A percentile compares a stretch with the other conserved stretches of the same genome.
These are phyloP conservation scores for Ophiostoma australiae DNA, from an alignment of 2,329 filamentous ascomycete genomes.

Conservation along the genomic window DNA sequence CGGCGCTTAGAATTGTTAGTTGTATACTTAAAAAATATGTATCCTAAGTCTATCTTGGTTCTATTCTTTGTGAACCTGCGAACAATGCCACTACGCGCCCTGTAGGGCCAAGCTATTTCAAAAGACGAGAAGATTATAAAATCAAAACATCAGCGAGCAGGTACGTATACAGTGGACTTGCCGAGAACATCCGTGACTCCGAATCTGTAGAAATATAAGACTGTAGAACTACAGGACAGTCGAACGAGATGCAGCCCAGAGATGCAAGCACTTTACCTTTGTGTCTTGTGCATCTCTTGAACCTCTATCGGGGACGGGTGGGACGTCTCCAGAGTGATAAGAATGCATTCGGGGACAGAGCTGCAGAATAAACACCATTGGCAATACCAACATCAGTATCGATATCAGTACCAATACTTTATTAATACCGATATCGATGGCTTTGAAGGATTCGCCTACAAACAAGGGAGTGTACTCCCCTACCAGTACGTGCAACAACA, in stretches of 20 bases:
- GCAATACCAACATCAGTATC: background rate
- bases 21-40: too few relatives aligned
- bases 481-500: background rate
- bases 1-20: background rate
- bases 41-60: background rate
- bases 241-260: background rate
- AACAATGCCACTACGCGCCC: background rate
- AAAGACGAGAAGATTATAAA: background rate
- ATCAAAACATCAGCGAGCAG: too few relatives aligned
- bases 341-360: background rate
- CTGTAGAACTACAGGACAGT: background rate
- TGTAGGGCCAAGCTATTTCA: background rate
- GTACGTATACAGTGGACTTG: background rate
- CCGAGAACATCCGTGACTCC: background rate
- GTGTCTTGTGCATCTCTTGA: background rate
- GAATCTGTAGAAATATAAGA: background rate
- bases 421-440: background rate
- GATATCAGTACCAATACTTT: background rate
- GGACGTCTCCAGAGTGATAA: background rate
- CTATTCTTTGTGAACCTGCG: background rate
- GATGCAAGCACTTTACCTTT: slow-evolving; percentile 2
- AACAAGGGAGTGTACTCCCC: background rate
- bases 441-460: background rate
- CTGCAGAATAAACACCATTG: background rate
- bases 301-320: background rate